Base-by-base conservation (phyloP, 169 alveolate species). In the Plasmodium adleri region DNA sequence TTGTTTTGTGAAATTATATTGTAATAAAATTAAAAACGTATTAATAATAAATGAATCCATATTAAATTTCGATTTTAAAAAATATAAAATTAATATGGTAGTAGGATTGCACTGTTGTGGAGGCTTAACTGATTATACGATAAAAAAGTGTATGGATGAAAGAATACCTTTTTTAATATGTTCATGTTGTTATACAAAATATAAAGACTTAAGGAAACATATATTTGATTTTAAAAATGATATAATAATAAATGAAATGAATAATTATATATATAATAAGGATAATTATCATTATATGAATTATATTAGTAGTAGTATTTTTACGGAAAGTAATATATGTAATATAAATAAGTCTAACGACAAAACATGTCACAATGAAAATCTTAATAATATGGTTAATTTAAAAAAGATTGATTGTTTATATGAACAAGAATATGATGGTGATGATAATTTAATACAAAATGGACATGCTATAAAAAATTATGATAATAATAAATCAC, bases 71-170 rank as follows among this genome's bases (percentile, higher is more conserved):
- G 90, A 80, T 49, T 80, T 80, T 54, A 80, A 67, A 47, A 80
- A 80, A 56, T 80, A 80, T 68, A 80, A 80, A 80, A 68, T 80
- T 17, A 56, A 80, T 68, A 67, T 80, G 28, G 70, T 80, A 15
- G 90, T 80, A 26, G 90, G 90, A 32, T 80, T 80, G 17, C 90
- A 80, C 20, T 68, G 85, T 28, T 80, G 90, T 80, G 90, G 90
- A 32, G 90, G 90, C 1, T 67, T 80, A 68, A 80, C 83, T 22
- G 90, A 80, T 67, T 80, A 80, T 47, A 80, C 72, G 10, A 54
- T 80, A 49, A 80, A 15, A 20, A 80, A 68, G 45, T 80, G 90
- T 60, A 56, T 80, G 9, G 52, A 54, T 12, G 90, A 80, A 80
- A 80, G 50, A 67, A 80, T 80, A 24, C 90, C 90, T 5, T 80